These are phyloP conservation scores for Mortierella sp. DNA, from an alignment of 371 early-diverging fungal genomes.

Conservation along the genomic window DNA sequence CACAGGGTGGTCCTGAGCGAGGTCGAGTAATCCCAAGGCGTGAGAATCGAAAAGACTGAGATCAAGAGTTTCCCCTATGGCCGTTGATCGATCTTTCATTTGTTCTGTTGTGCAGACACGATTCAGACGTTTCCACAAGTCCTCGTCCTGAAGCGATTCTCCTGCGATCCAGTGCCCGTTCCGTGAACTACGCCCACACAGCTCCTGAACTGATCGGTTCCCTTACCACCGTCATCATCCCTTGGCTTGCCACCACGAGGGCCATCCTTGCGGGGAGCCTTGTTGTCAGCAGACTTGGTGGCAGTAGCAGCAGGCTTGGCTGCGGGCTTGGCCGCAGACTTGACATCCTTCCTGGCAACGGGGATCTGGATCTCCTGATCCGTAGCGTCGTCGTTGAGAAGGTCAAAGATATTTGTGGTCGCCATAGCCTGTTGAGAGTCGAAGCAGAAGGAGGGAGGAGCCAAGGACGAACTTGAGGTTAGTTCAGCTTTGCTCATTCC, in stretches of 20 bases:
- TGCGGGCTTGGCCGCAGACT: conserved; percentile 25
- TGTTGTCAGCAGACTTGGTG: conserved; percentile 52
- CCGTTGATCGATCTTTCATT: too few relatives aligned
- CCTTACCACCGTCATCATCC: conserved; percentile 46
- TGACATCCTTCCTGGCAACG: conserved; percentile 54
- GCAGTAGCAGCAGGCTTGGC: conserved; percentile 47
- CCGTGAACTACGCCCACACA: too few relatives aligned
- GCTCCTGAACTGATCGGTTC: not conserved
- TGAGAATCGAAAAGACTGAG: too few relatives aligned
- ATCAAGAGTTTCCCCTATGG: not conserved
- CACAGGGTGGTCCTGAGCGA: too few relatives aligned
- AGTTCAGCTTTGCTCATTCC: conserved; percentile 14
- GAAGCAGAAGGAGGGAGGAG: not conserved
- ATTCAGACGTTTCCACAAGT: too few relatives aligned
- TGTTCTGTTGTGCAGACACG: too few relatives aligned
- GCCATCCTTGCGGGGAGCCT: conserved; percentile 53
- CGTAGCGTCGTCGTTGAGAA: conserved; percentile 58
- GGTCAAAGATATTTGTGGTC: conserved; percentile 56
- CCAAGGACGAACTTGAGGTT: conserved; percentile 19
- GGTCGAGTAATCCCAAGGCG: too few relatives aligned
- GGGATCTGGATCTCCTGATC: conserved; percentile 56
- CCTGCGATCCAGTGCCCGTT: not conserved
- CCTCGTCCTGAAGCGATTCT: not conserved
- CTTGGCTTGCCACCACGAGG: conserved; percentile 52
- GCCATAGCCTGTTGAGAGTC: conserved; percentile 42